These are phyloP conservation scores for Yamadazyma blattariae DNA, from an alignment of 1,139 yeast species.

Conservation along the genomic window DNA sequence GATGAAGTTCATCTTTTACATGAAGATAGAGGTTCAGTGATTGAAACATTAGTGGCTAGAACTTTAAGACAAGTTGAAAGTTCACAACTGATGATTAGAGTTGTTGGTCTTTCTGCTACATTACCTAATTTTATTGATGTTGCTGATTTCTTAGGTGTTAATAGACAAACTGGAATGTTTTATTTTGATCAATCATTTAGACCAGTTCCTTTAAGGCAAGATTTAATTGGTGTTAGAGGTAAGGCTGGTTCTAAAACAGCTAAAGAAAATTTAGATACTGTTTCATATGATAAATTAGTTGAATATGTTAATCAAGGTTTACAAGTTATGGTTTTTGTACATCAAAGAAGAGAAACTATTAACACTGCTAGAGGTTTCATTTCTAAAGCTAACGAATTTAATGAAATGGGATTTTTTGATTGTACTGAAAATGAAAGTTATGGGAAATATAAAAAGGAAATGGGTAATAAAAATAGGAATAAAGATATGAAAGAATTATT, in stretches of 20 bases:
- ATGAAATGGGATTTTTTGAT: constrained; percentile 60
- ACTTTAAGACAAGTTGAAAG: constrained; percentile 93
- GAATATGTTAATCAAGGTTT: constrained; percentile 68
- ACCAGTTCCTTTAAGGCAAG: constrained; percentile 92
- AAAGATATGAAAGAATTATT: constrained; percentile 82
- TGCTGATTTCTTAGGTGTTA: constrained; percentile 92
- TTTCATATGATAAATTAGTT: constrained; percentile 73
- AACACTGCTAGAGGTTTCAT: constrained; percentile 77
- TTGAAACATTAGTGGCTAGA: constrained; percentile 93
- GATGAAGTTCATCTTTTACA: constrained; percentile 97
- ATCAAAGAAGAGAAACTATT: constrained; percentile 89
- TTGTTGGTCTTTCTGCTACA: constrained; percentile 96
- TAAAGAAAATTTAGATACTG: constrained; percentile 71
- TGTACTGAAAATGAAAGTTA: constrained; percentile 48
- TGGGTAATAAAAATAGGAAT: constrained; percentile 64
- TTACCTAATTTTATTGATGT: constrained; percentile 92
- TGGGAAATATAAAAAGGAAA: constrained; percentile 58
- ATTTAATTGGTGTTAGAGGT: constrained; percentile 82
- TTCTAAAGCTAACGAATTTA: constrained; percentile 60
- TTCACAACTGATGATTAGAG: constrained; percentile 89
- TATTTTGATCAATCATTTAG: constrained; percentile 91
- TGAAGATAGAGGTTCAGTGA: constrained; percentile 97
- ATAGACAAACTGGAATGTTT: constrained; percentile 85
- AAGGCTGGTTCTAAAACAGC: constrained; percentile 70
- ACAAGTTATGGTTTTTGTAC: constrained; percentile 97